Base-by-base conservation (phyloP, 2,329 filamentous ascomycete genomes). In the Rasamsonia emersonii region DNA sequence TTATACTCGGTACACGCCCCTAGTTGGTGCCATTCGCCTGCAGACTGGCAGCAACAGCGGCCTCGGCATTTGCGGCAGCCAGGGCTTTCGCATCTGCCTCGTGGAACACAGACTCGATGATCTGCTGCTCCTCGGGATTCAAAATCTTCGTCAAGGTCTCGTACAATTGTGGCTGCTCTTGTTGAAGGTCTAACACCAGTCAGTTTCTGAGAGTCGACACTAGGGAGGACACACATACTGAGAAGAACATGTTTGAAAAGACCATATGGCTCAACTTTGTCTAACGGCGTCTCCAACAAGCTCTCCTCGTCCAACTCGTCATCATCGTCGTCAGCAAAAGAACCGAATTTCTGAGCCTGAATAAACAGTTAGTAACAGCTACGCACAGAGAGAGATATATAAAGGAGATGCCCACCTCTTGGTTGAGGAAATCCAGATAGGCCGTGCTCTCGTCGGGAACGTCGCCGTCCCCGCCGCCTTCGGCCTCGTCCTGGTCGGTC, bases 361-460 rank as follows among this genome's bases (percentile, higher is more conserved):
- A 35, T 24, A 19, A 27, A 32, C 9, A 7, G 28, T 50, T 33
- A 45, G 39, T 40, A 30, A 29, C 39, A 27, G 42, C 35, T 23
- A 33, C n/a, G 32, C 13, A 11, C 13, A 25, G 16, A 14, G 6
- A 9, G 10, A n/a, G 18, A 19, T 25, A 16, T 18, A 4, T 13
- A 5, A 8, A 23, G 4, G 28, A 34, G 17, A 16, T 13, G 18
- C 32, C 56, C 54, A 79, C 82, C 68, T 96, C 89, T 56, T 93
- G 83, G 47, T 89, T 93, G 17, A 98, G 64, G 67, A 98, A 98
- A 45, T 96, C 88, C 28, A 98, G 75, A 56, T 98, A 98, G 4
- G 89, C 86, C 15, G 83, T 82, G 56, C 85, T 91, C 62, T 96
- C 89, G 49, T 95, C 89, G 51, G 86, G 83, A 48, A 78, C 71